Conservation (phyloP, 2,329 filamentous ascomycete species). For the Penicillium sp. region DNA sequence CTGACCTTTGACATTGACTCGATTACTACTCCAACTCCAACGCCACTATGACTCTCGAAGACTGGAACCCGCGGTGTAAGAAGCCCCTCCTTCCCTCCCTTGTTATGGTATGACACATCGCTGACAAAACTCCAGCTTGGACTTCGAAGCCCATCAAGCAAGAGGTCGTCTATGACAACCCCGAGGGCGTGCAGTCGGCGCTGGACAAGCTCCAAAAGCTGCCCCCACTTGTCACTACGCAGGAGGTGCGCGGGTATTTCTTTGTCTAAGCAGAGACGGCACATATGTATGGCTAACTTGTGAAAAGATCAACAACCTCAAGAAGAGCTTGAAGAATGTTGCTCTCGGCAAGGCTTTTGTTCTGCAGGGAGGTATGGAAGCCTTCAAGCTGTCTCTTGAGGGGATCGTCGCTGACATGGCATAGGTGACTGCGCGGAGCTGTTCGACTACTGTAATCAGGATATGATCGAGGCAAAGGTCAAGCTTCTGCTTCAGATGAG, state of each 20-base stretch:
- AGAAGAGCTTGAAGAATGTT: slow-evolving; percentile 79
- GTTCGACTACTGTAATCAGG: slow-evolving; percentile 92
- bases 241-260: slow-evolving; percentile 39
- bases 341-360: slow-evolving; percentile 90
- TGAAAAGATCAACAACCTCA: slow-evolving; percentile 71
- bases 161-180: slow-evolving; percentile 48
- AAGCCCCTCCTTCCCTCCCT: neutral
- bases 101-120: neutral
- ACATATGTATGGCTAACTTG: slow-evolving; percentile 6
- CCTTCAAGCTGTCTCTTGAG: neutral
- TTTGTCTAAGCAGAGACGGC: neutral
- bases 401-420: neutral
- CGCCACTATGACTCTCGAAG: neutral
- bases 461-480: slow-evolving; percentile 92
- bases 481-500: slow-evolving; percentile 98
- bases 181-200: slow-evolving; percentile 43
- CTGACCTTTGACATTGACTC: neutral
- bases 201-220: slow-evolving; percentile 49
- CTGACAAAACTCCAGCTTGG: slow-evolving; percentile 22
- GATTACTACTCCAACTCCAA: neutral
- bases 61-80: neutral
- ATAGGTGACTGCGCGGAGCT: slow-evolving; percentile 85
- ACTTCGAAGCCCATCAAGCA: slow-evolving; percentile 32
- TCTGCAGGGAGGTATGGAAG: slow-evolving; percentile 75
- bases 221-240: slow-evolving; percentile 54